phyloP scores from a whole-genome alignment of 257 asterid genomes.

The Solanum chiquidenum region DNA sequence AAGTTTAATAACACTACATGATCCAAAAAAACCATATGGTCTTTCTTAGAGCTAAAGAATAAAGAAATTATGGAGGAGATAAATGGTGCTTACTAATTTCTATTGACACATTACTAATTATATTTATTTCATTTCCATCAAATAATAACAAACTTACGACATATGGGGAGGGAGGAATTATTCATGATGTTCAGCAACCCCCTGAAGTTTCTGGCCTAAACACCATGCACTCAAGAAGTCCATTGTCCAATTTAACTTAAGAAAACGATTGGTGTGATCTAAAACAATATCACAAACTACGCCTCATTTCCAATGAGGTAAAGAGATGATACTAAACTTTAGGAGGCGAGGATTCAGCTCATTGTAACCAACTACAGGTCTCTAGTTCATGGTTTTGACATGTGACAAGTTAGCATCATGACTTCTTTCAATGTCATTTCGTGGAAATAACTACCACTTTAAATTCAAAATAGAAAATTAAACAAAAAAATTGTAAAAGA shows the following conservation, averaged over 20 bases:
- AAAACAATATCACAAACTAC: background rate
- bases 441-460: background rate
- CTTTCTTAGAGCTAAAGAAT: background rate
- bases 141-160: background rate
- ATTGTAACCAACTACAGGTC: background rate
- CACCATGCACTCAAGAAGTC: background rate
- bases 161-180: background rate
- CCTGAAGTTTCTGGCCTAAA: background rate
- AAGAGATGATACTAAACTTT: background rate
- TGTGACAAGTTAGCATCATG: background rate
- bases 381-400: background rate
- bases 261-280: background rate
- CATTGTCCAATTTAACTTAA: background rate
- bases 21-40: background rate
- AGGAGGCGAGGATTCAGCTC: background rate
- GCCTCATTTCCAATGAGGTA: background rate
- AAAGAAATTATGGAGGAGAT: background rate
- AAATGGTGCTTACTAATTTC: background rate
- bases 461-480: background rate
- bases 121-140: background rate
- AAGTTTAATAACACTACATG: background rate
- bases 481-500: background rate
- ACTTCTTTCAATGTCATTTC: background rate
- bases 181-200: background rate
- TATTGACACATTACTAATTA: background rate